Conservation (phyloP, 169 alveolate genomes). For the Plasmodium berghei region DNA sequence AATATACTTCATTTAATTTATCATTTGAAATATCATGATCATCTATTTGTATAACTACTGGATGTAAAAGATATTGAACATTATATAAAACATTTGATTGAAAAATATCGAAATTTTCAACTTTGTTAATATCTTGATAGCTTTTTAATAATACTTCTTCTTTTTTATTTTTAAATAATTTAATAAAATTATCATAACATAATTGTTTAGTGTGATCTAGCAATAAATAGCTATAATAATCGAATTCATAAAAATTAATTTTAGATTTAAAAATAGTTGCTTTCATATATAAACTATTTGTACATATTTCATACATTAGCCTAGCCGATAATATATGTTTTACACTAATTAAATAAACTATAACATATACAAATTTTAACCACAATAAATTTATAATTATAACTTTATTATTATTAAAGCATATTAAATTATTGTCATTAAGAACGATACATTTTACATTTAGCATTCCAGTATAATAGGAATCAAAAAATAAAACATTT, state of each 20-base stretch:
- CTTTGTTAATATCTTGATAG: not conserved
- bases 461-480: conserved; percentile 58
- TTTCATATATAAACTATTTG: conserved; percentile 35
- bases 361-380: conserved; percentile 32
- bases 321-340: conserved; percentile 32
- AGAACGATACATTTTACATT: conserved; percentile 29
- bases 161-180: conserved; percentile 19
- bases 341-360: conserved; percentile 33
- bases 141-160: conserved; percentile 1
- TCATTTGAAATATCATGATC: not conserved
- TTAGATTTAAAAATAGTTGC: conserved; percentile 38
- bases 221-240: conserved; percentile 37
- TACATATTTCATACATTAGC: conserved; percentile 37
- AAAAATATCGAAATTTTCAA: conserved; percentile 12
- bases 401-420: conserved; percentile 36
- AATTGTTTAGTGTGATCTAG: conserved; percentile 34
- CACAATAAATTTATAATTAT: conserved; percentile 44
- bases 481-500: conserved; percentile 15
- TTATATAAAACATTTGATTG: conserved; percentile 44
- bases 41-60: conserved; percentile 23
- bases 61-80: conserved; percentile 38
- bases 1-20: conserved; percentile 10
- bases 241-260: conserved; percentile 48
- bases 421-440: conserved; percentile 12
- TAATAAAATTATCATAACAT: conserved; percentile 6